phyloP scores from a whole-genome alignment of 1,284 basidiomycete species.

The Boletus hoseneyae region DNA sequence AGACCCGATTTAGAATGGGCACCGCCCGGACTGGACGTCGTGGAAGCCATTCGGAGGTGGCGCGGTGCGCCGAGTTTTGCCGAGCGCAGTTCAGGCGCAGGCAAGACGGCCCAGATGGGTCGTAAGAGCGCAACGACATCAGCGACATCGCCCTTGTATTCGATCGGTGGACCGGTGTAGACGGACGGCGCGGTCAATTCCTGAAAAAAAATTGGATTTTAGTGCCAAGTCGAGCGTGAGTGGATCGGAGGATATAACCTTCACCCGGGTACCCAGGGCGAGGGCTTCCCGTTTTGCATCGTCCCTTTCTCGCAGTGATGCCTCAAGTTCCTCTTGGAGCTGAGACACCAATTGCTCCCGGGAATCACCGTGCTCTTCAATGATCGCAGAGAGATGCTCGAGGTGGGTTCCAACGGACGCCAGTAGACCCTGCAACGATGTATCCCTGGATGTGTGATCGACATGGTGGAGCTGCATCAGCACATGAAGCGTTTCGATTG shows the following conservation, averaged over 20 bases:
- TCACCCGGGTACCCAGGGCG: slow-evolving; percentile 41
- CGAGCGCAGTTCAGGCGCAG: slow-evolving; percentile 73
- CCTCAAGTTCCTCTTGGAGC: slow-evolving; percentile 55
- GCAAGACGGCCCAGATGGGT: slow-evolving; percentile 76
- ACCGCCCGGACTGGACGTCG: slow-evolving; percentile 28
- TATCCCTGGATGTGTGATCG: slow-evolving; percentile 47
- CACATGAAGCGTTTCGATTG: slow-evolving; percentile 42
- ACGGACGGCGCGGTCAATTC: slow-evolving; percentile 23
- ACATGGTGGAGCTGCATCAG: slow-evolving; percentile 56
- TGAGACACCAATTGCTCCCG: slow-evolving; percentile 50
- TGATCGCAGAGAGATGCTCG: slow-evolving; percentile 45
- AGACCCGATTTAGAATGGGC: slow-evolving; percentile 30
- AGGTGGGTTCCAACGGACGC: slow-evolving; percentile 54
- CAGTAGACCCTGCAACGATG: slow-evolving; percentile 50
- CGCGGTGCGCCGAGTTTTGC: slow-evolving; percentile 54
- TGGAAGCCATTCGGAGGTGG: slow-evolving; percentile 46
- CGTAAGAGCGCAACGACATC: slow-evolving; percentile 62
- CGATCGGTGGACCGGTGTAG: slow-evolving; percentile 33
- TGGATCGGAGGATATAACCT: slow-evolving; percentile 34
- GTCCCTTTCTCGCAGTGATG: slow-evolving; percentile 53
- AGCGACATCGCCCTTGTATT: slow-evolving; percentile 51
- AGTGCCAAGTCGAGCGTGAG: slow-evolving; percentile 6
- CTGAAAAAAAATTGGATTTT: slow-evolving; percentile 12
- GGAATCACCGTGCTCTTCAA: slow-evolving; percentile 48
- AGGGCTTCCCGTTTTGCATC: slow-evolving; percentile 45